Conservation (phyloP, 148 eudicot genomes). For the Fallopia convolvulus region DNA sequence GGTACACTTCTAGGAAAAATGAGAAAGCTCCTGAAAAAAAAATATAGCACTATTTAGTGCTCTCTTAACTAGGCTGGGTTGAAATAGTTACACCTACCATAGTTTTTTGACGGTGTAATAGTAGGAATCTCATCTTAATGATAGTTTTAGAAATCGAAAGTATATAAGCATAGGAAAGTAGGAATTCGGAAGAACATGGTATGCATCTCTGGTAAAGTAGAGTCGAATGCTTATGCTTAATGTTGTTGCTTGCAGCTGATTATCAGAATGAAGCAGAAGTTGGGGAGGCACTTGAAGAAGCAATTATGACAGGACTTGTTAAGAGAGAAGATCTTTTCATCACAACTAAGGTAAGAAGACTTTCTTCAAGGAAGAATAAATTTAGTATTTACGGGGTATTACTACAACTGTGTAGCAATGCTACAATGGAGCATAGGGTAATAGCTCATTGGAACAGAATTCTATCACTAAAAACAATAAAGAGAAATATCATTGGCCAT, state of each 20-base stretch:
- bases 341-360: constrained; percentile 61
- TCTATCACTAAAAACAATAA: no score
- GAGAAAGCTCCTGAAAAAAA: no score
- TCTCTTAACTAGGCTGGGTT: no score
- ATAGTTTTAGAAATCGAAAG: background rate
- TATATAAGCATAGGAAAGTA: background rate
- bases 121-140: background rate
- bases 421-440: no score
- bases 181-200: background rate
- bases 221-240: background rate
- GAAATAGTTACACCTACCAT: no score
- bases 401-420: no score
- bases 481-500: no score
- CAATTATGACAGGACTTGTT: constrained; percentile 64
- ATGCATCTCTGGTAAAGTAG: background rate
- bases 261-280: constrained; percentile 88
- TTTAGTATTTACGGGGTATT: no score
- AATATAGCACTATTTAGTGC: no score
- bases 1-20: no score
- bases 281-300: constrained; percentile 89
- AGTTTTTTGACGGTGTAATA: background rate
- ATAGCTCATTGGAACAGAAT: no score
- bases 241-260: constrained; percentile 51
- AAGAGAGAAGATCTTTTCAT: constrained; percentile 92
- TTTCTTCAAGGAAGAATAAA: background rate